Evolutionary conservation across 2,329 filamentous ascomycete genomes (phyloP).

Genomic region (Sporothrix pallida): DNA sequence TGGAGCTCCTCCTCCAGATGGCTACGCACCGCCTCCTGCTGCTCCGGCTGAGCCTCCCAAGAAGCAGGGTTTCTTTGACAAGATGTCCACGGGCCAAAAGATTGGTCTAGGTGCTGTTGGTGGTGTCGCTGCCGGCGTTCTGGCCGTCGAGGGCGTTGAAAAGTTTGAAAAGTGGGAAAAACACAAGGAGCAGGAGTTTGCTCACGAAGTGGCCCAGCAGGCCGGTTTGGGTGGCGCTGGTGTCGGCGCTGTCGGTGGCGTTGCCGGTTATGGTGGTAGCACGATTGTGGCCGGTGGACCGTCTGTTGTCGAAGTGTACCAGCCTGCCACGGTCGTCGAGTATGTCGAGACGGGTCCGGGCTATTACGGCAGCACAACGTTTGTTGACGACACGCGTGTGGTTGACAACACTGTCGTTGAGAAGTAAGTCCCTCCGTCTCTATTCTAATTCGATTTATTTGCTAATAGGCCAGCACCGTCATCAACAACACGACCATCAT

Average conservation of each 20-base stretch:
- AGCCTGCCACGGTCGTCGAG: constrained; percentile 28
- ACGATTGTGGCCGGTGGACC: constrained; percentile 12
- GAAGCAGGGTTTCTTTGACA: constrained; percentile 33
- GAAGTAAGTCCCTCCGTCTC: background rate
- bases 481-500: background rate
- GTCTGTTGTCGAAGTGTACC: constrained; percentile 21
- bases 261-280: background rate
- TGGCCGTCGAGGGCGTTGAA: constrained; percentile 33
- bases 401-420: constrained; percentile 6
- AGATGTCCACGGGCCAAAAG: constrained; percentile 33
- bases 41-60: background rate
- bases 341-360: constrained; percentile 30
- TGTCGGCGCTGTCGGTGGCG: constrained; percentile 14
- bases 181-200: constrained; percentile 33
- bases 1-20: constrained; percentile 24
- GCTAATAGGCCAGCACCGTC: background rate
- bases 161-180: constrained; percentile 32
- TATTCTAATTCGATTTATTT: background rate
- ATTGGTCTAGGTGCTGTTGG: constrained; percentile 31
- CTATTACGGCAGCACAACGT: constrained; percentile 31
- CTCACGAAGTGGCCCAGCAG: constrained; percentile 28
- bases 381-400: constrained; percentile 27
- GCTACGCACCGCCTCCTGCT: constrained; percentile 20
- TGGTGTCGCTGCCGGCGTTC: constrained; percentile 31
- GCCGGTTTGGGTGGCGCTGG: constrained; percentile 26